Percentiles rank a stretch among this genome's conserved stretches.
Conservation (phyloP, 352 stramenopile genomes). For the Phytopythium litorale region DNA sequence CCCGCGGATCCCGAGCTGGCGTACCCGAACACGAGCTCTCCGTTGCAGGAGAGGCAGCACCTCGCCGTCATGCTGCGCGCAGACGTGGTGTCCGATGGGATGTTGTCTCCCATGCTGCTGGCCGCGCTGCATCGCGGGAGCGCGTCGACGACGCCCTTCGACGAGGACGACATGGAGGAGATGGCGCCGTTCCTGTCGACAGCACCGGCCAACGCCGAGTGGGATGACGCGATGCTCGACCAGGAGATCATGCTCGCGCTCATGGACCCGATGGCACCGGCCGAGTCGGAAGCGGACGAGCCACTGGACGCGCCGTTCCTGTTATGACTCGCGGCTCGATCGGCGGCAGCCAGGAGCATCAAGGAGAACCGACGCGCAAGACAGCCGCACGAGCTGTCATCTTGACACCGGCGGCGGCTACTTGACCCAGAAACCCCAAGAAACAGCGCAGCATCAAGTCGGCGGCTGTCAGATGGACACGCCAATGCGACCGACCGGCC, state of each 20-base stretch:
- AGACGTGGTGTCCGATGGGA: slow-evolving; percentile 21
- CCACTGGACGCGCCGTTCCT: slow-evolving; percentile 3
- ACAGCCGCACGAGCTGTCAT: background rate
- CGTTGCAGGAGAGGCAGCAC: slow-evolving; percentile 24
- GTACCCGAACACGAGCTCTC: slow-evolving; percentile 7
- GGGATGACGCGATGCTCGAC: background rate
- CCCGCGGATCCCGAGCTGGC: slow-evolving; percentile 3
- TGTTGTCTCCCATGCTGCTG: slow-evolving; percentile 11
- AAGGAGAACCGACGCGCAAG: background rate
- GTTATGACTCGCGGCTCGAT: slow-evolving; percentile 1
- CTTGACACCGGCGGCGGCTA: background rate
- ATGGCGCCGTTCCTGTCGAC: slow-evolving; percentile 1
- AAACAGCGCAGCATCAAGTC: background rate
- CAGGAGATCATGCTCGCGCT: slow-evolving; percentile 1
- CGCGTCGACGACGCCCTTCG: background rate
- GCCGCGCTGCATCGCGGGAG: background rate
- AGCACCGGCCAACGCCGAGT: background rate
- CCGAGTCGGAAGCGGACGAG: background rate
- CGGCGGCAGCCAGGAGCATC: background rate
- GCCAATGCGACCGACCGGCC: background rate
- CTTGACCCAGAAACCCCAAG: background rate
- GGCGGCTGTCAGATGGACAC: background rate
- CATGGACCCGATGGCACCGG: background rate
- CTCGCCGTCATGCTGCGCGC: slow-evolving; percentile 24
- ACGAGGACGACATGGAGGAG: slow-evolving; percentile 1